Base-by-base conservation (phyloP, 2,329 filamentous ascomycete species). In the Diaporthe longicolla region DNA sequence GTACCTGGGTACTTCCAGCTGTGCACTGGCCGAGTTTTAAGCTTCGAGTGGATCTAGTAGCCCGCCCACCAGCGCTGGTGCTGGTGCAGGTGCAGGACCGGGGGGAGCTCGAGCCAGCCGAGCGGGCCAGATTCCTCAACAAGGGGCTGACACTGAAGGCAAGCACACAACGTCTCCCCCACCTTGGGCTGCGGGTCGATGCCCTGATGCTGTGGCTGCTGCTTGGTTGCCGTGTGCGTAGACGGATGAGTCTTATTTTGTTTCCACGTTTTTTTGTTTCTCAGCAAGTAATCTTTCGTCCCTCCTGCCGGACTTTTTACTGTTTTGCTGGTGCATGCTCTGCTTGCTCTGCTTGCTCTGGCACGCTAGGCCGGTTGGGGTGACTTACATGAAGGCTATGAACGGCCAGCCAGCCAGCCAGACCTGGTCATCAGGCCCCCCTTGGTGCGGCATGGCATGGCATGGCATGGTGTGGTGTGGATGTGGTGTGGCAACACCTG, bases 101-200 rank as follows among this genome's bases (percentile, higher is more conserved):
- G 59, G 32, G 61, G 59, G 63, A 68, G 63, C 45, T 52, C n/a
- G 61, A 66, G 61, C 45, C 59, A 35, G 43, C 52, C 63, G 37
- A 26, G 32, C 45, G 63, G 45, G 29, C 45, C 26, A n/a, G 15
- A 52, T 19, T 37, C 29, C 63, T 65, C 61, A 65, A 50, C 43
- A n/a, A 40, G 45, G 63, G 63, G 63, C 29, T n/a, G 43, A 52
- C 45, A 26, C 40, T 52, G 29, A 52, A 10, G 45, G 29, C 43
- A 24, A 50, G 61, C 61, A 35, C 26, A 21, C 11, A 66, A 35
- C 45, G 45, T 48, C 6, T 48, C 40, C 40, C 40, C 40, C 61
- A 54, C 63, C 26, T 54, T 52, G 63, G 48, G 63, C 63, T 37
- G 29, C 63, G 15, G 48, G n/a, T 50, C 21, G 63, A 48, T 48